These are phyloP conservation scores for Pistacia vera DNA, from an alignment of 345 rosid species.

Conservation along the genomic window DNA sequence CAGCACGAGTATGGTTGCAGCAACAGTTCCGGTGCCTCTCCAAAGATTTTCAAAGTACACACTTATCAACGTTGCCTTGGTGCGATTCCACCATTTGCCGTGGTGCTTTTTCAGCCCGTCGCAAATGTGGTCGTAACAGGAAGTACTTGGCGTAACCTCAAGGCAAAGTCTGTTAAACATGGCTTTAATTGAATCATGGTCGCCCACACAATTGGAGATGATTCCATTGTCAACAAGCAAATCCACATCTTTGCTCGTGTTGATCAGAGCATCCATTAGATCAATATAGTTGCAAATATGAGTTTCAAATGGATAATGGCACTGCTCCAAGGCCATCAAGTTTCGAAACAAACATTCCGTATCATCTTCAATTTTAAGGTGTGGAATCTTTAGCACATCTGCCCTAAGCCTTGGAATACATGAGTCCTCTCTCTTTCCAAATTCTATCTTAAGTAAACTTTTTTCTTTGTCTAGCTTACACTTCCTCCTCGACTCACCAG, in stretches of 20 bases:
- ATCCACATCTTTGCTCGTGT: background rate
- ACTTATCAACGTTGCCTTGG: background rate
- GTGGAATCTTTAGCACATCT: background rate
- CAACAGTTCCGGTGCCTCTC: background rate
- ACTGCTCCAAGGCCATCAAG: background rate
- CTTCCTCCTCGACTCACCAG: too few species aligned
- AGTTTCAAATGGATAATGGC: background rate
- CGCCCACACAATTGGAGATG: background rate
- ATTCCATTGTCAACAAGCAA: background rate
- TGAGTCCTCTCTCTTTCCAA: background rate
- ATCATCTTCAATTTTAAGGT: background rate
- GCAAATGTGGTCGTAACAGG: background rate
- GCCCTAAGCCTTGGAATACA: background rate
- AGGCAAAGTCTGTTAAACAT: background rate
- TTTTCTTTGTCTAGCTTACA: too few species aligned
- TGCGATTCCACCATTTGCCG: background rate
- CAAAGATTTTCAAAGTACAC: background rate
- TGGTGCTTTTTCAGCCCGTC: background rate
- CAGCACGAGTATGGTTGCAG: background rate
- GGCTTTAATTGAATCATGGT: background rate
- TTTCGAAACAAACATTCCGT: background rate
- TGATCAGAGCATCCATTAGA: background rate
- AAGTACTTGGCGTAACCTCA: background rate
- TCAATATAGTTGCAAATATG: background rate
- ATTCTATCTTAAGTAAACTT: background rate